phyloP scores from a whole-genome alignment of 2,329 filamentous ascomycete genomes.

The Paecilomyces sp. region DNA sequence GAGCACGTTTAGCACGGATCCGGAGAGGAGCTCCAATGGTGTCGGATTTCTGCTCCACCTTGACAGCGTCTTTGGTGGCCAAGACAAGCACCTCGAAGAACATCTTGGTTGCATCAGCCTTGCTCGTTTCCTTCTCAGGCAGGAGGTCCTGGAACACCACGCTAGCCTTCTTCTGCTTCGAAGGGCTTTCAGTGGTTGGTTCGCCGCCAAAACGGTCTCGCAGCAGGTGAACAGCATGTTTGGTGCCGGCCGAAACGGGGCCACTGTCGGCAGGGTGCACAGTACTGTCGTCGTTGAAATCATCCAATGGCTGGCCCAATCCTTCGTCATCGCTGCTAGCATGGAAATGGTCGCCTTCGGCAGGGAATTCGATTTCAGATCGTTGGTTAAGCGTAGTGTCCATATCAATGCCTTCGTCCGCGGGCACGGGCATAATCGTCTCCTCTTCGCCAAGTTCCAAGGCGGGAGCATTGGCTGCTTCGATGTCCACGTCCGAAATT shows the following conservation, averaged over 20 bases:
- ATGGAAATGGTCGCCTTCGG: conserved; percentile 39
- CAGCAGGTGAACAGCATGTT: conserved; percentile 90
- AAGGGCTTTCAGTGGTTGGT: conserved; percentile 58
- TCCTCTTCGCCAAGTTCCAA: conserved; percentile 60
- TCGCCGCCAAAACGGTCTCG: conserved; percentile 71
- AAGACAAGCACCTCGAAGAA: conserved; percentile 96
- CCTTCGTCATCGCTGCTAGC: conserved; percentile 43
- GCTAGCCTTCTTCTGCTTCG: conserved; percentile 65
- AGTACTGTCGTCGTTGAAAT: conserved; percentile 68
- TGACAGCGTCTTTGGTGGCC: conserved; percentile 95
- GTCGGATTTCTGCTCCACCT: conserved; percentile 76
- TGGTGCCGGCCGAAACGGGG: conserved; percentile 82
- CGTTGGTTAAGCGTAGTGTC: conserved; percentile 41
- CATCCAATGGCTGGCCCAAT: conserved; percentile 44
- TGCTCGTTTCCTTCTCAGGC: conserved; percentile 71
- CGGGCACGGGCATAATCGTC: conserved; percentile 39
- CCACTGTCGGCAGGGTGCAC: conserved; percentile 78
- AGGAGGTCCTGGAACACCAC: conserved; percentile 89
- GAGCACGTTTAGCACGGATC: conserved; percentile 84
- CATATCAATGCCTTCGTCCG: conserved; percentile 46
- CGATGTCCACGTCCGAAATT: conserved; percentile 70
- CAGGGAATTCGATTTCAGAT: conserved; percentile 60
- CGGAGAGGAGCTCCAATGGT: conserved; percentile 71
- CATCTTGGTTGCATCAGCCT: conserved; percentile 96
- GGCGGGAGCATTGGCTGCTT: conserved; percentile 56